phyloP scores from a whole-genome alignment of 164 flowering plant species.

The Saururus chinensis region DNA sequence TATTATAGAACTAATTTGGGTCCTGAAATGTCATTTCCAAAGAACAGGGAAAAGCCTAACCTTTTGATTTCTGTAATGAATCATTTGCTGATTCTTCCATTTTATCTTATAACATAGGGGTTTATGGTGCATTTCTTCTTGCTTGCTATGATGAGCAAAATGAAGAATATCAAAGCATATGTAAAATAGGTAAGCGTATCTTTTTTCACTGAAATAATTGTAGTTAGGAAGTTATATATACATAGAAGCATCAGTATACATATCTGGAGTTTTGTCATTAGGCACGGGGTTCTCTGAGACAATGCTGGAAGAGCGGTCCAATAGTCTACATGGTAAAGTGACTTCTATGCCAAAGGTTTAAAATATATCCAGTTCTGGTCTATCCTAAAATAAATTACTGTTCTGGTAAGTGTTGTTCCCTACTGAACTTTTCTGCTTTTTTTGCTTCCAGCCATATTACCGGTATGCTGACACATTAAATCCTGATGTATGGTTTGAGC shows the following conservation, averaged over 20 bases:
- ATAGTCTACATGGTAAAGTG: constrained; percentile 74
- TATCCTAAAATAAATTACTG: not conserved
- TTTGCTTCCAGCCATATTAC: constrained; percentile 60
- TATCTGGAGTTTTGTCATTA: constrained; percentile 7
- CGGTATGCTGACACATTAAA: constrained; percentile 51
- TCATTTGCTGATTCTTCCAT: not conserved
- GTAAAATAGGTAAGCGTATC: constrained; percentile 62
- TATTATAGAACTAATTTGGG: not conserved
- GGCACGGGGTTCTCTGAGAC: constrained; percentile 96
- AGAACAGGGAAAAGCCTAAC: not conserved
- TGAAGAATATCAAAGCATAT: constrained; percentile 94
- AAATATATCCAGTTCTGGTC: not conserved
- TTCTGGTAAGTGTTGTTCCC: not conserved
- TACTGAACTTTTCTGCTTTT: constrained; percentile 3
- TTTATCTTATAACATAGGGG: constrained; percentile 30
- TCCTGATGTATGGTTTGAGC: constrained; percentile 99
- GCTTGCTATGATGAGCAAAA: constrained; percentile 83
- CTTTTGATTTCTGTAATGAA: not conserved
- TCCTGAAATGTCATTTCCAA: not conserved
- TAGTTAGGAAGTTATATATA: not conserved
- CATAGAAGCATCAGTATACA: not conserved
- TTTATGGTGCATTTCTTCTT: constrained; percentile 95
- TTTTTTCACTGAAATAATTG: not conserved
- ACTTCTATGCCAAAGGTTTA: constrained; percentile 65
- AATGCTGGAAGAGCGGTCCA: constrained; percentile 80